Conservation (phyloP, 2,329 filamentous ascomycete genomes). For the Talaromyces sp. region DNA sequence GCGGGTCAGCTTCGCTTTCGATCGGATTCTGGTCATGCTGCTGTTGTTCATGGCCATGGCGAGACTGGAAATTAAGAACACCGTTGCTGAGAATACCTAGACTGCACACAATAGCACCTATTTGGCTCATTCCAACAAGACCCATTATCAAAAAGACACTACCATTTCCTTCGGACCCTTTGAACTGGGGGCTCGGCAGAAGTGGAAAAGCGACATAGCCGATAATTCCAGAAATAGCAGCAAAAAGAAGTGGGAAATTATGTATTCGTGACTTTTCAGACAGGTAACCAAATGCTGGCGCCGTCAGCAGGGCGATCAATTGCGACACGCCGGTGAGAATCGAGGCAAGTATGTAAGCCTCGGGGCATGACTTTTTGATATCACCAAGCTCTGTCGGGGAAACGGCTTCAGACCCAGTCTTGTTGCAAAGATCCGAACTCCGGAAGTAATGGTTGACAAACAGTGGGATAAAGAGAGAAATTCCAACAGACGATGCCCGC, state of each 20-base stretch:
- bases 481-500: slow-evolving; percentile 87
- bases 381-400: slow-evolving; percentile 44
- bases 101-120: slow-evolving; percentile 92
- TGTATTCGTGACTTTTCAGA: slow-evolving; percentile 63
- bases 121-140: slow-evolving; percentile 85
- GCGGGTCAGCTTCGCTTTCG: not conserved
- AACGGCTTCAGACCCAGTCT: slow-evolving; percentile 26
- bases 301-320: slow-evolving; percentile 75
- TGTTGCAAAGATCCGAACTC: slow-evolving; percentile 69
- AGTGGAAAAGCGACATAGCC: slow-evolving; percentile 75
- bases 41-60: not conserved
- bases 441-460: slow-evolving; percentile 92
- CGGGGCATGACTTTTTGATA: slow-evolving; percentile 77
- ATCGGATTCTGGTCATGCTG: not conserved
- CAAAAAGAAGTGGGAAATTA: slow-evolving; percentile 69
- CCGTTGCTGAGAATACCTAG: slow-evolving; percentile 82
- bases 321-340: slow-evolving; percentile 87
- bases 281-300: slow-evolving; percentile 81
- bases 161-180: slow-evolving; percentile 62
- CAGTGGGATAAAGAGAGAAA: slow-evolving; percentile 90
- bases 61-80: slow-evolving; percentile 51
- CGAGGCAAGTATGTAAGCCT: slow-evolving; percentile 82
- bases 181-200: slow-evolving; percentile 72
- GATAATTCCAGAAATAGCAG: slow-evolving; percentile 67
- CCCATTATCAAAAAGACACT: slow-evolving; percentile 72